Evolutionary conservation across 1,139 yeast genomes (phyloP).

Genomic region (Hemisphaericaspora lyxosophila): DNA sequence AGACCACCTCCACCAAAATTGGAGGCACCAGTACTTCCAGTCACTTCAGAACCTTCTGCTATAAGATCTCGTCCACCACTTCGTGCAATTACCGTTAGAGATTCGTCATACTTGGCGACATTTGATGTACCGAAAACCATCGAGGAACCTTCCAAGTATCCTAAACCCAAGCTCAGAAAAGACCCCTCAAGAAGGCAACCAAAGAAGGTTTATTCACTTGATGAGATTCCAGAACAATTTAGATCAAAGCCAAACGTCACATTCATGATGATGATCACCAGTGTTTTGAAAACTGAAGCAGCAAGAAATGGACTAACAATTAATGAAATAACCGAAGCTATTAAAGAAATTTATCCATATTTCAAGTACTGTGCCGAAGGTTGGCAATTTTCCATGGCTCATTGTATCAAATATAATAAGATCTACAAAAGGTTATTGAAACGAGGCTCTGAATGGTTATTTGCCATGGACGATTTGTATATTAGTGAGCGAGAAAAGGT

Average conservation of each 20-base stretch:
- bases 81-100: conserved; percentile 28
- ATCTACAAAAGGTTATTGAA: conserved; percentile 73
- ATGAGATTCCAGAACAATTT: conserved; percentile 85
- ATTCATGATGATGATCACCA: conserved; percentile 75
- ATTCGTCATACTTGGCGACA: conserved; percentile 23
- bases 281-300: conserved; percentile 67
- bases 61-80: conserved; percentile 19
- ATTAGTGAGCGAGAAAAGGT: conserved; percentile 78
- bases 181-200: conserved; percentile 40
- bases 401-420: conserved; percentile 81
- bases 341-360: conserved; percentile 85
- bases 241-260: conserved; percentile 81
- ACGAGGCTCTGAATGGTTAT: conserved; percentile 74
- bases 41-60: conserved; percentile 21
- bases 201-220: conserved; percentile 60
- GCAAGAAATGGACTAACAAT: conserved; percentile 66
- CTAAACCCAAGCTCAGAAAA: conserved; percentile 45
- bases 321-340: conserved; percentile 81
- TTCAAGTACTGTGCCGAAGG: conserved; percentile 94
- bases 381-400: conserved; percentile 94
- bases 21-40: conserved; percentile 33
- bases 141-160: conserved; percentile 36
- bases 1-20: conserved; percentile 40
- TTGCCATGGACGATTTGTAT: conserved; percentile 86
- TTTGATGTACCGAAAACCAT: conserved; percentile 36